Base-by-base conservation (phyloP, 257 asterid species). In the Dorcoceras hygrometricum region DNA sequence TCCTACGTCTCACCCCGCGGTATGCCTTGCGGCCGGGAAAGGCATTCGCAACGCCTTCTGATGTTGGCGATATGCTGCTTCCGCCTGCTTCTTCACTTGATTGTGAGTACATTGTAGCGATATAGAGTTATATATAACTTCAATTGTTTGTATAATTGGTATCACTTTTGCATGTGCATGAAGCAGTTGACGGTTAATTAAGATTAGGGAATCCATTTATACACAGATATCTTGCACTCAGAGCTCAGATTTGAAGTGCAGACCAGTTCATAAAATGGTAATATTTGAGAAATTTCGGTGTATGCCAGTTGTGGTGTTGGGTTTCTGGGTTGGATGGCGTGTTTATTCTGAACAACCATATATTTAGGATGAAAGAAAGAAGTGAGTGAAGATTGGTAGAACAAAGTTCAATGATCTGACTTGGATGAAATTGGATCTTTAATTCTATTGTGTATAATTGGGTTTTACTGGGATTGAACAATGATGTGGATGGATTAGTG, bases 1-100 rank as follows among this genome's bases (percentile, higher is more conserved):
- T 84, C 20, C 96, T 74, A 22, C 76, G 76, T 29, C 96, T 63
- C 11, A 87, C 88, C 0, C 96, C 95, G 2, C 86, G 86, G 80
- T 71, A 89, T 8, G 43, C 9, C 0, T 62, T 81, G 11, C 81
- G 71, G 29, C 89, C 84, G 0, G 82, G 18, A 27, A 71, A 14
- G 6, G 5, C 61, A 2, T 48, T 54, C 20, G 66, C 56, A 26
- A 55, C 22, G 63, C 76, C 80, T 7, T 43, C 32, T 10, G 71
- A 63, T 0, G 66, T 66, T 18, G 69, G 62, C 1, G 65, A 43
- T 0, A 32, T 62, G 12, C 63, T 59, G 66, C 61, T 25, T 43
- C 70, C 29, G 59, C 39, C 48, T 32, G 68, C 39, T 19, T 57
- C 62, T 9, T n/a, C 58, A 63, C 62, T 23, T 27, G 79, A 76